Base-by-base conservation (phyloP, 1,284 basidiomycete species). In the Meira nashicola region DNA sequence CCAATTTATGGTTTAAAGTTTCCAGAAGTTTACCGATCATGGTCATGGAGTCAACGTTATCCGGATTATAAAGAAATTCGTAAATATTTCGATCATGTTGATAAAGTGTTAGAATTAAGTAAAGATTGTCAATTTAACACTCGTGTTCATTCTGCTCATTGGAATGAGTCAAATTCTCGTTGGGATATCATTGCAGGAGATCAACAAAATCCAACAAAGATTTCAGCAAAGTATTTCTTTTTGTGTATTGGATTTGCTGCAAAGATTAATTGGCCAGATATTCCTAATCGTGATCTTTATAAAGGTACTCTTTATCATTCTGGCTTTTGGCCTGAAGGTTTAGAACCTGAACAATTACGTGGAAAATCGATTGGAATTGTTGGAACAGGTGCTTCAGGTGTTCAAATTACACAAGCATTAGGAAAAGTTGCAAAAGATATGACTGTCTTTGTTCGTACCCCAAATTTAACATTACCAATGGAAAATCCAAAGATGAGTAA, bases 341-440 rank as follows among this genome's bases (percentile, higher is more conserved):
- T 86, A 25, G 67, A 48, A 37, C 11, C 54, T 21, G 23, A 56
- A 19, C 74, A 82, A 50, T 74, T 86, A 56, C 77, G 77, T 54
- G 83, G 82, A 11, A 85, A 86, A 73, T 79, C 80, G 28, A 82
- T 86, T 1, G 85, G 82, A 2, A 83, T 87, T 15, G 83, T 87
- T 67, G 86, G 86, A 19, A 86, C 86, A 66, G 86, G 85, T 2
- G 85, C 84, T 17, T 70, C 71, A 2, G 77, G 66, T 4, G 68
- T 77, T 82, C 85, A 68, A 82, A 81, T 84, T 83, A 73, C 74
- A 80, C 76, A 78, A 78, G 57, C 65, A 39, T 65, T 73, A 47
- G 64, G 58, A 8, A 59, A 61, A 15, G 15, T 69, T 46, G 70
- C 66, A 12, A 64, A 66, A 25, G 55, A 62, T 2, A 54, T 72